Evolutionary conservation across 1,284 basidiomycete species (phyloP).

Genomic region (Cystobasidiaceae sp.): DNA sequence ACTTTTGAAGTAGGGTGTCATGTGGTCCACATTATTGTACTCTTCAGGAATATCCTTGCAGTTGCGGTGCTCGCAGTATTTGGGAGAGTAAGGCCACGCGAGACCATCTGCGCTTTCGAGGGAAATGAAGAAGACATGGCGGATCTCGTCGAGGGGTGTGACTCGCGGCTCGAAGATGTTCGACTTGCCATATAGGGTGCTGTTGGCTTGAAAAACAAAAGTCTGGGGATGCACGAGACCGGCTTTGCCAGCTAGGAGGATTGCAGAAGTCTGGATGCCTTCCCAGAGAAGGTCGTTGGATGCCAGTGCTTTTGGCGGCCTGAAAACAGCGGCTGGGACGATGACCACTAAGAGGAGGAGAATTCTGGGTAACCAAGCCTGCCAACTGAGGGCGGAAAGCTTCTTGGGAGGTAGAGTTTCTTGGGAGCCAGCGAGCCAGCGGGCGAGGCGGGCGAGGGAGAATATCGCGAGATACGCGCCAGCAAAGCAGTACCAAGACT

Average conservation of each 20-base stretch:
- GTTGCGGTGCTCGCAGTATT: constrained; percentile 1
- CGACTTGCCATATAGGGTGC: not conserved
- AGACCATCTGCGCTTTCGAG: constrained; percentile 7
- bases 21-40: not conserved
- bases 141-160: not conserved
- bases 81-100: not conserved
- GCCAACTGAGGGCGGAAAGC: not conserved
- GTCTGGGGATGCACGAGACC: not conserved
- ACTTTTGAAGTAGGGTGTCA: not conserved
- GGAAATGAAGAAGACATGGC: not conserved
- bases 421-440: not conserved
- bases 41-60: not conserved
- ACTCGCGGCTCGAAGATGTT: not conserved
- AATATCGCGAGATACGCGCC: not conserved
- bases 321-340: not conserved
- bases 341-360: not conserved
- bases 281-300: not conserved
- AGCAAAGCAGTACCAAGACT: not conserved
- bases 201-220: not conserved
- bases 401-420: not conserved
- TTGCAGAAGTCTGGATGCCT: not conserved
- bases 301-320: not conserved
- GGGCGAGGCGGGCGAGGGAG: not conserved
- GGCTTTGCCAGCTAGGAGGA: not conserved
- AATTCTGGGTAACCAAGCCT: not conserved